These are phyloP conservation scores for Senna siamea DNA, from an alignment of 306 rosid genomes.

Conservation along the genomic window DNA sequence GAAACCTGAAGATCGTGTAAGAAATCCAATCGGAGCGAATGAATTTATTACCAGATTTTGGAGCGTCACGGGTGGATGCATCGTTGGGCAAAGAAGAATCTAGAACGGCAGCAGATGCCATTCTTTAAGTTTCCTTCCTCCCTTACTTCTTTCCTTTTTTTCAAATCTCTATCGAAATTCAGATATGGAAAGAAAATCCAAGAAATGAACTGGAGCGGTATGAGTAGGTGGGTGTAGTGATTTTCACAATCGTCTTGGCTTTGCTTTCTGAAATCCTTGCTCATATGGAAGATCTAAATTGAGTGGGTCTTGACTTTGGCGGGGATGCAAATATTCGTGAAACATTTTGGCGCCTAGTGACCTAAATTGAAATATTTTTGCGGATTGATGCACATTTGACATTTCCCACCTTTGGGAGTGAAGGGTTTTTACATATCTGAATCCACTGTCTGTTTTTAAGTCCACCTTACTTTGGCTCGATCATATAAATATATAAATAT, in stretches of 20 bases:
- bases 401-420: not conserved
- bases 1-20: not conserved
- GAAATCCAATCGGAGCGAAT: not conserved
- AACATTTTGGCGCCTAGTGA: slow-evolving; percentile 1
- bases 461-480: too few relatives aligned
- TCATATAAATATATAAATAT: too few relatives aligned
- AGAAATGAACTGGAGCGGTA: not conserved
- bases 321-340: not conserved
- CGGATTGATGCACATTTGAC: not conserved
- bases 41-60: slow-evolving; percentile 39
- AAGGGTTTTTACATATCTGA: not conserved
- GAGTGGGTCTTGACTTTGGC: not conserved
- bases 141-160: not conserved
- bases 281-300: not conserved
- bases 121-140: slow-evolving; percentile 1
- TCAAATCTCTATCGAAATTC: not conserved
- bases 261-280: not conserved
- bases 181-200: not conserved
- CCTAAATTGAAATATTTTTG: not conserved
- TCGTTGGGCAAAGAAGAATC: slow-evolving; percentile 23
- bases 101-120: slow-evolving; percentile 49
- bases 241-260: not conserved
- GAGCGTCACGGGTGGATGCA: not conserved
- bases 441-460: not conserved
- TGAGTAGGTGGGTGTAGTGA: not conserved